Conservation (phyloP, 2,329 filamentous ascomycete genomes). For the Rutstroemia sp. region DNA sequence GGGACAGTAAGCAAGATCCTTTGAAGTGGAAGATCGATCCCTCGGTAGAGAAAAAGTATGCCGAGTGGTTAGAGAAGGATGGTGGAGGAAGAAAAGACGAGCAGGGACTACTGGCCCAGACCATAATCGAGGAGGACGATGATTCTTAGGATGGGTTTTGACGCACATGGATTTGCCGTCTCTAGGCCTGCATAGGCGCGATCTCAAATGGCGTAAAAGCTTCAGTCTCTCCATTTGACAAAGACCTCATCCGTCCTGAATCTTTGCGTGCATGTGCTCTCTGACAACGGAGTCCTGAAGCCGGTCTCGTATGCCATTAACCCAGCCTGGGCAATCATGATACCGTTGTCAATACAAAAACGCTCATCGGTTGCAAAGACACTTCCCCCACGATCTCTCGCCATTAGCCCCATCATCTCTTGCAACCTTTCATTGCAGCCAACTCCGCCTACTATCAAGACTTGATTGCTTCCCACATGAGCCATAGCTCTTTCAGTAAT, state of each 20-base stretch:
- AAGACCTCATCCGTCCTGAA: slow-evolving; percentile 79
- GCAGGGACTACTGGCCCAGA: slow-evolving; percentile 51
- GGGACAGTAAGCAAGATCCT: slow-evolving; percentile 10
- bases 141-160: slow-evolving; percentile 37
- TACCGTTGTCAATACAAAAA: slow-evolving; percentile 98
- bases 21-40: slow-evolving; percentile 8
- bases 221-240: slow-evolving; percentile 65
- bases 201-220: not conserved
- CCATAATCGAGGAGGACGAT: slow-evolving; percentile 67
- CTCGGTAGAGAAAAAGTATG: slow-evolving; percentile 19
- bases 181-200: slow-evolving; percentile 31
- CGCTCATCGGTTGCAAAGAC: slow-evolving; percentile 94
- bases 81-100: slow-evolving; percentile 19
- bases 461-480: slow-evolving; percentile 84
- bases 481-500: slow-evolving; percentile 99
- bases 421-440: slow-evolving; percentile 92
- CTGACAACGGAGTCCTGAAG: slow-evolving; percentile 66
- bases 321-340: slow-evolving; percentile 98
- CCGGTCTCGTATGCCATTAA: slow-evolving; percentile 78
- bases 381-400: slow-evolving; percentile 75
- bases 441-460: slow-evolving; percentile 91
- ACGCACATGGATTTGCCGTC: slow-evolving; percentile 34
- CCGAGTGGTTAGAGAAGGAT: slow-evolving; percentile 26
- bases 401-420: slow-evolving; percentile 98
- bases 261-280: slow-evolving; percentile 78